Conservation (phyloP, 495 filamentous ascomycete genomes). For the Lasiosphaeria miniovina region DNA sequence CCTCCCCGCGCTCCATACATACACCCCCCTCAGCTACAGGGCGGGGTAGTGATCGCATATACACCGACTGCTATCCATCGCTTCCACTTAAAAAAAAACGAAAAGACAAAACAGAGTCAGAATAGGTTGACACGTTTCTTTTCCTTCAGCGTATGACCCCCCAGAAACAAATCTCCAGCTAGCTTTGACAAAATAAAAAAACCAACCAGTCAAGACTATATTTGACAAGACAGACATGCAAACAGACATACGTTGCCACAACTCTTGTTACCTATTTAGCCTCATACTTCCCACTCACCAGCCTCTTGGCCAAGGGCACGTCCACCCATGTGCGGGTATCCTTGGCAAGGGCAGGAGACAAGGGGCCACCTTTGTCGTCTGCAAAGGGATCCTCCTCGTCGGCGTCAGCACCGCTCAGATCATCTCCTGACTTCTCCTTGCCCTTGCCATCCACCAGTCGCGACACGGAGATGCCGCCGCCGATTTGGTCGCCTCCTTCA, state of each 20-base stretch:
- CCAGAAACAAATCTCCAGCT: too few species aligned
- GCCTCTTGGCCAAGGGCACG: constrained; percentile 65
- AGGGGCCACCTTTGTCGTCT: constrained; percentile 32
- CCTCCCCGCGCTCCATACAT: neutral
- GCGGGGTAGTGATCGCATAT: too few species aligned
- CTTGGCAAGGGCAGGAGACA: constrained; percentile 31
- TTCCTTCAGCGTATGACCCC: too few species aligned
- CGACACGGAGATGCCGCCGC: constrained; percentile 62
- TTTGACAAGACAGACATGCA: too few species aligned
- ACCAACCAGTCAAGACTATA: too few species aligned
- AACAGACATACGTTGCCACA: neutral
- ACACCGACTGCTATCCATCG: neutral
- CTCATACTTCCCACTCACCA: constrained; percentile 78
- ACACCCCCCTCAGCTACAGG: neutral
- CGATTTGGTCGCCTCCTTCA: constrained; percentile 47
- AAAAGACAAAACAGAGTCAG: neutral
- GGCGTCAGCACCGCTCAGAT: neutral
- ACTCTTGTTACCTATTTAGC: constrained; percentile 33
- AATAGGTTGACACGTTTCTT: neutral
- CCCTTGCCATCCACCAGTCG: constrained; percentile 42
- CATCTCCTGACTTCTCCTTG: constrained; percentile 37
- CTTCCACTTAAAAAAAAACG: constrained; percentile 4
- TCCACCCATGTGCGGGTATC: constrained; percentile 64
- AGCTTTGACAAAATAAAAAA: too few species aligned
- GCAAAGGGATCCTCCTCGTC: constrained; percentile 43